Base-by-base conservation (phyloP, 768 basidiomycete genomes). In the Russula emetica region DNA sequence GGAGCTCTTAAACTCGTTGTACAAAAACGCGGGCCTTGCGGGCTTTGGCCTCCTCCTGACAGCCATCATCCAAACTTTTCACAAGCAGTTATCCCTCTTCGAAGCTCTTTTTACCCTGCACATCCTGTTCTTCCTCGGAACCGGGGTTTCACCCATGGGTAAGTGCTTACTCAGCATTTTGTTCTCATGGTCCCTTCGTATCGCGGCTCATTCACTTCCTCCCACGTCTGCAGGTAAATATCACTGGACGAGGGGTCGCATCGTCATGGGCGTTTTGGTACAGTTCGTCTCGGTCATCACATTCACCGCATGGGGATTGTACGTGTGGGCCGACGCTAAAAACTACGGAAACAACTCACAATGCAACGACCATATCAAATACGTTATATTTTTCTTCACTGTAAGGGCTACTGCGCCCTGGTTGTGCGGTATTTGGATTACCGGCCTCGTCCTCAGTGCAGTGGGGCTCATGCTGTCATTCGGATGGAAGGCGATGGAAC, bases 11-110 rank as follows among this genome's bases (percentile, higher is more conserved):
- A n/a, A 42, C 2, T 38, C 45, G 1, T 16, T 67, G 22, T 59
- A 55, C 26, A 8, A 47, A 14, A 60, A 51, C 26, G 54, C 58
- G 1, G 58, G 58, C 26, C 1, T 67, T 20, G 2, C 66, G 26
- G 63, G 66, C 10, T 44, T 65, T 32, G 63, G 53, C 24, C 63
- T 67, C 10, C 63, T 67, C 40, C 3, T 67, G 18, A 60, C 63
- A 0, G 66, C 66, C 5, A 52, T 67, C 34, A 34, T 52, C 22
- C 58, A 60, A 34, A 67, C 58, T 36, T 20, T 18, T 18, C 5
- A 9, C 7, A 32, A 52, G 0, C 3, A 66, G 8, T 22, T 67
- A 49, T 60, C 63, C 2, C 54, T 66, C 10, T 67, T 64, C 26
- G 22, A 67, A 10, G 63, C 47, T 2, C 14, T 66, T 40, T 64